Percentiles rank a stretch among this genome's conserved stretches.
Evolutionary conservation across 768 basidiomycete species (phyloP).

Genomic region (Crassisporium funariophilum): DNA sequence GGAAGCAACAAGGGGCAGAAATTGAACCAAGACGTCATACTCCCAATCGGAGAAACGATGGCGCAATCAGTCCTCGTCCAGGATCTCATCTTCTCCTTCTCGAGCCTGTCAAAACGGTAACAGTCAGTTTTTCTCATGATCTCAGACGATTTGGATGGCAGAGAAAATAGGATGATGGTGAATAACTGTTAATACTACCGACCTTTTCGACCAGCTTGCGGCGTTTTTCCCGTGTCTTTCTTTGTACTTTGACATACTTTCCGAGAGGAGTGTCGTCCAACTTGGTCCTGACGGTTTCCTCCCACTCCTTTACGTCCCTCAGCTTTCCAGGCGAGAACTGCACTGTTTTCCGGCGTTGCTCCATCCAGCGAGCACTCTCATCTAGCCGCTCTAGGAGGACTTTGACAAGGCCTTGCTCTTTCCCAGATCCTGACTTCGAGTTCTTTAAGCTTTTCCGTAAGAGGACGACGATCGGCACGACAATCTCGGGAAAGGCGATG

Average conservation of each 20-base stretch:
- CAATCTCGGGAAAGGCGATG: slow-evolving; percentile 92
- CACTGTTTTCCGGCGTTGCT: slow-evolving; percentile 67
- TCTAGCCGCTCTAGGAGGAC: slow-evolving; percentile 85
- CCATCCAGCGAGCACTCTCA: slow-evolving; percentile 79
- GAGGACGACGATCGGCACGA: slow-evolving; percentile 73
- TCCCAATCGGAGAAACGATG: not conserved
- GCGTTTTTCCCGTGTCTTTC: slow-evolving; percentile 78
- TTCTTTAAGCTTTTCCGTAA: slow-evolving; percentile 79
- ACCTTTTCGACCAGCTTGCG: slow-evolving; percentile 77
- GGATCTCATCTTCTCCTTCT: slow-evolving; percentile 68
- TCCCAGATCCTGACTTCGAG: slow-evolving; percentile 39
- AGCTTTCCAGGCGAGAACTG: slow-evolving; percentile 75
- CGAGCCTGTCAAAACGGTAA: slow-evolving; percentile 51
- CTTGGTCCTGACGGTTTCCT: slow-evolving; percentile 55
- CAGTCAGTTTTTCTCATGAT: slow-evolving; percentile 18
- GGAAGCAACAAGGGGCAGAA: not conserved
- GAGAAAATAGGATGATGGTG: slow-evolving; percentile 6
- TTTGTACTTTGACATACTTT: slow-evolving; percentile 79
- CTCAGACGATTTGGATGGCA: too few species aligned
- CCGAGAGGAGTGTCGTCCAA: slow-evolving; percentile 76
- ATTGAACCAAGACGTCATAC: not conserved
- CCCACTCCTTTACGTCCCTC: slow-evolving; percentile 73
- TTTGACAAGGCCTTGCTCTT: slow-evolving; percentile 69
- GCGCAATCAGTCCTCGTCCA: slow-evolving; percentile 47
- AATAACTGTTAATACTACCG: slow-evolving; percentile 12